Conservation (phyloP, 2,329 filamentous ascomycete species). For the Dactylellina sp. region DNA sequence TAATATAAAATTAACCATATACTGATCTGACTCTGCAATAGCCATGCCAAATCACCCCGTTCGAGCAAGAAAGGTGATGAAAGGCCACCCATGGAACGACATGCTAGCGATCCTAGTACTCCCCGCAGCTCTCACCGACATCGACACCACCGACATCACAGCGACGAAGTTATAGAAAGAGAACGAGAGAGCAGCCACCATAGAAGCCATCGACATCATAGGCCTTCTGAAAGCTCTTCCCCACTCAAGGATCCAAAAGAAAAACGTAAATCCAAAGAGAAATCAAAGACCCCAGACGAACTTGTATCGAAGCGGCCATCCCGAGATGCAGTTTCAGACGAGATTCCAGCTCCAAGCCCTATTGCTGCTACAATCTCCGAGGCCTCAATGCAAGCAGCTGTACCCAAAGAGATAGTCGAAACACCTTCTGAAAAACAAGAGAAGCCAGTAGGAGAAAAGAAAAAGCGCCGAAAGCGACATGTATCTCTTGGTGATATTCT, state of each 20-base stretch:
- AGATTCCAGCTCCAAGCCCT: slow-evolving; percentile 10
- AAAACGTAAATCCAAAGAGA: slow-evolving; percentile 45
- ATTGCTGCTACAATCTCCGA: slow-evolving; percentile 1
- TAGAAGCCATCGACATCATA: slow-evolving; percentile 37
- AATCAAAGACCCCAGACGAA: slow-evolving; percentile 32
- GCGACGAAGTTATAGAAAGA: slow-evolving; percentile 29
- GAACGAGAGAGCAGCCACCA: slow-evolving; percentile 20
- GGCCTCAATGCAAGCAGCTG: background rate
- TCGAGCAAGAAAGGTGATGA: slow-evolving; percentile 55
- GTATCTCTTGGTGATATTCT: slow-evolving; percentile 54
- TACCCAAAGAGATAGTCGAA: slow-evolving; percentile 11
- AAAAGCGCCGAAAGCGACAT: slow-evolving; percentile 42
- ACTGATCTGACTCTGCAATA: slow-evolving; percentile 47
- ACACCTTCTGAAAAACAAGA: slow-evolving; percentile 11
- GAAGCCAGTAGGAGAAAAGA: slow-evolving; percentile 11
- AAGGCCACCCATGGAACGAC: slow-evolving; percentile 49
- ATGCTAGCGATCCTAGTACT: slow-evolving; percentile 44
- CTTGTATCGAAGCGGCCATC: slow-evolving; percentile 19
- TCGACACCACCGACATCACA: slow-evolving; percentile 48
- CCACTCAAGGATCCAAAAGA: slow-evolving; percentile 41
- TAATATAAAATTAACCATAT: slow-evolving; percentile 42
- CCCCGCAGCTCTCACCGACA: slow-evolving; percentile 48
- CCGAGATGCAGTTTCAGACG: slow-evolving; percentile 19
- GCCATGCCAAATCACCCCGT: slow-evolving; percentile 48
- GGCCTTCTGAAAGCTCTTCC: slow-evolving; percentile 37